Evolutionary conservation across 1,284 basidiomycete species (phyloP), one percentile per base, ranked within the genome.

Genomic region (Tilletia caries): DNA sequence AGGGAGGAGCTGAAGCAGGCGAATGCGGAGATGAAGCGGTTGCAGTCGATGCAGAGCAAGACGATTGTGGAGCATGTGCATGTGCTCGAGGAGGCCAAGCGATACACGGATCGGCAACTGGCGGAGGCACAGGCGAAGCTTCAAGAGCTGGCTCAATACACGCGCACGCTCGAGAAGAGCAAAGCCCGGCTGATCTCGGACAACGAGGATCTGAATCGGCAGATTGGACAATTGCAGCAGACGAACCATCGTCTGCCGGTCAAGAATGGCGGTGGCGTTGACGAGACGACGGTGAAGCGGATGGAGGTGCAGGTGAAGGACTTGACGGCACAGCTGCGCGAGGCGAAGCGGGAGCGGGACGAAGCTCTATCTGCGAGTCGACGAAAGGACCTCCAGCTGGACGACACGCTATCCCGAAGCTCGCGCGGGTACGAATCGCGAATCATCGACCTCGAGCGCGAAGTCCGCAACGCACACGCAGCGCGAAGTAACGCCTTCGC

Each of bases 1-100:
- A 86, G 92, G 10, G 87, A 88, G 5, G 92, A 95, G 72, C 86
- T 95, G 67, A 89, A 91, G 73, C 76, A 34, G 44, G 70, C 58
- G 64, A 71, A 65, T 70, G 79, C 73, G 41, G 90, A 92, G 76
- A 80, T 76, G 73, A 72, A 70, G 67, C 78, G 71, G 71, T 79
- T 80, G 64, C 77, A 73, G 68, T 91, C 91, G 6, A 89, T 89
- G 81, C 92, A 95, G 83, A 93, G 98, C 86, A 97, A 95, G 86
- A 98, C 93, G 15, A 96, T 97, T 70, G 94, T 99, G 64, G 95
- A 99, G 84, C 96, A 99, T 80, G 94, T 98, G 25, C 92, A 98
- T 78, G 96, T 98, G 20, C 87, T 97, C 5, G 95, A 98, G 83
- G 92, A 96, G 80, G 95, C 96, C 12, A 98, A 98, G 84, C 91